Evolutionary conservation across 305 asterid genomes (phyloP).

Genomic region (Solanum hybrid): DNA sequence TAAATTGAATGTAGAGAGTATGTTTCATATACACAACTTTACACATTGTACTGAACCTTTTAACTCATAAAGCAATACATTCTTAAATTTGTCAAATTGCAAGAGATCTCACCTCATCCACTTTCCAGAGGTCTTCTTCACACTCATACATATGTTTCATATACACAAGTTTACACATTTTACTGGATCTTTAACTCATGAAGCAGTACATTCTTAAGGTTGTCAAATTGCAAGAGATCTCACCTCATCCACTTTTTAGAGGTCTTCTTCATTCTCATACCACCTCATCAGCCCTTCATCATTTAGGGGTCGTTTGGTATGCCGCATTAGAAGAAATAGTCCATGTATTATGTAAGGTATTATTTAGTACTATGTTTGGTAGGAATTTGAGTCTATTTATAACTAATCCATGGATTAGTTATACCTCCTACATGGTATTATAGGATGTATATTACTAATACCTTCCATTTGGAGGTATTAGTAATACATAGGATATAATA

Average conservation of each 20-base stretch:
- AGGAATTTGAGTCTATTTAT: too few relatives aligned
- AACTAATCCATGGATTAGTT: too few relatives aligned
- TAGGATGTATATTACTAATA: too few relatives aligned
- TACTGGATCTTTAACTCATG: not conserved
- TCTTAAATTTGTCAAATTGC: conserved; percentile 29
- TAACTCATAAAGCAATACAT: not conserved
- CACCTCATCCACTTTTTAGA: not conserved
- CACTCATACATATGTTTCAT: conserved; percentile 30
- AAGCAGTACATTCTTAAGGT: not conserved
- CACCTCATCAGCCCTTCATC: conserved; percentile 13
- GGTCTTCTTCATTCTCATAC: conserved; percentile 47
- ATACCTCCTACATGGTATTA: too few relatives aligned
- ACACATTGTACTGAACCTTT: not conserved
- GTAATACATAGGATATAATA: too few relatives aligned
- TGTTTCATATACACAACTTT: not conserved
- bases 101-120: conserved; percentile 26
- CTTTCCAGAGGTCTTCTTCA: conserved; percentile 14
- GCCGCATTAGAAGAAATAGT: too few relatives aligned
- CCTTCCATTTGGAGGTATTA: too few relatives aligned
- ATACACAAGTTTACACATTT: not conserved
- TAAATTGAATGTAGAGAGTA: not conserved
- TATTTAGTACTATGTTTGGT: too few relatives aligned
- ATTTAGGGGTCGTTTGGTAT: too few relatives aligned
- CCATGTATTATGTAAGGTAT: too few relatives aligned
- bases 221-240: not conserved